Evolutionary conservation across 1,284 basidiomycete species (phyloP).

Genomic region (Microbotryum lychnidis-dioicae): DNA sequence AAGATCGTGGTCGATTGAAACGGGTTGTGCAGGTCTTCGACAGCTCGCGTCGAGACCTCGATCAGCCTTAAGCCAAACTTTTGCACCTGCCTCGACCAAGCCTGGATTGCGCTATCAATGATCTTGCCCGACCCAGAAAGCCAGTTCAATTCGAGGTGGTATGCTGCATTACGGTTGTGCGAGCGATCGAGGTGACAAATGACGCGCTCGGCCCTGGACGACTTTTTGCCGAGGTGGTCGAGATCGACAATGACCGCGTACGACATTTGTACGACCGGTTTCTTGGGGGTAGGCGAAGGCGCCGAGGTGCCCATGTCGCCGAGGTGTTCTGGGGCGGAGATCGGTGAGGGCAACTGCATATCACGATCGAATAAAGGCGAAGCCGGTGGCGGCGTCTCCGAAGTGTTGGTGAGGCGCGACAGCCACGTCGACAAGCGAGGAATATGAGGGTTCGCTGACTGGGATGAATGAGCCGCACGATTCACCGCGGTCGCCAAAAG

Average conservation of each 20-base stretch:
- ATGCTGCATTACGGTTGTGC: constrained; percentile 80
- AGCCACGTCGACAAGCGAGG: constrained; percentile 7
- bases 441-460: not conserved
- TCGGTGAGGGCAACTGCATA: constrained; percentile 2
- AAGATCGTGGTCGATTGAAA: constrained; percentile 75
- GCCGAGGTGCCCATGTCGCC: not conserved
- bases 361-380: constrained; percentile 1
- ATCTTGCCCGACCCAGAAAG: constrained; percentile 91
- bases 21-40: constrained; percentile 55
- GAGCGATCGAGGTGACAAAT: constrained; percentile 84
- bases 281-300: not conserved
- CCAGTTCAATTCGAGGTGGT: constrained; percentile 97
- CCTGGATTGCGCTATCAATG: constrained; percentile 79
- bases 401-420: constrained; percentile 12
- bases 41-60: constrained; percentile 56
- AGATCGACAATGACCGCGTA: constrained; percentile 81
- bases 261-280: constrained; percentile 47
- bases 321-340: constrained; percentile 3
- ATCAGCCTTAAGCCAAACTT: constrained; percentile 85
- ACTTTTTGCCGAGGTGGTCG: constrained; percentile 64
- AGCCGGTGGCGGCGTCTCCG: not conserved
- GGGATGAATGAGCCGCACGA: too few relatives aligned
- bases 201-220: constrained; percentile 76
- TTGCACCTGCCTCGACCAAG: constrained; percentile 78
- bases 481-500: too few relatives aligned